These are phyloP conservation scores for Fusarium duplospermum DNA, from an alignment of 2,329 filamentous ascomycete genomes.

Conservation along the genomic window DNA sequence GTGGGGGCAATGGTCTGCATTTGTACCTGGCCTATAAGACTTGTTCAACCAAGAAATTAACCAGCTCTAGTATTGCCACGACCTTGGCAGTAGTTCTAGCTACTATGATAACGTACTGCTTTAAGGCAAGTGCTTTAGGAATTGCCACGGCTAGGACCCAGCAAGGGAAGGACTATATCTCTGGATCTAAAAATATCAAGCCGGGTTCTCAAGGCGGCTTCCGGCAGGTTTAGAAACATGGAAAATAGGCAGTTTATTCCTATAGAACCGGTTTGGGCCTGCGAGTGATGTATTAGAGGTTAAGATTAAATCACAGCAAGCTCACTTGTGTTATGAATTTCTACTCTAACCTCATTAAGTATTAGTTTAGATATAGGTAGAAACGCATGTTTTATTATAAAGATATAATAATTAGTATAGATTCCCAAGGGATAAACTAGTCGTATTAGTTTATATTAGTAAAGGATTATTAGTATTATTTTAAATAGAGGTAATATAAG, in stretches of 20 bases:
- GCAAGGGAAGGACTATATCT: background rate
- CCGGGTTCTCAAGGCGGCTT: background rate
- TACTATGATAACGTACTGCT: slow-evolving; percentile 44
- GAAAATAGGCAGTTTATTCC: background rate
- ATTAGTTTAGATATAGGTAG: background rate
- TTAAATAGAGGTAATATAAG: no score
- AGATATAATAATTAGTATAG: no score
- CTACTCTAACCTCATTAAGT: background rate
- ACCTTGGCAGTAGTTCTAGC: slow-evolving; percentile 46
- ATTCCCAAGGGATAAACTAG: no score
- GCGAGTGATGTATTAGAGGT: background rate
- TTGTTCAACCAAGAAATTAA: slow-evolving; percentile 8
- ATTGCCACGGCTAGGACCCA: background rate
- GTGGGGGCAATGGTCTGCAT: background rate
- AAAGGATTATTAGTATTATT: no score
- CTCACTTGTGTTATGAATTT: background rate
- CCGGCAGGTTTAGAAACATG: background rate
- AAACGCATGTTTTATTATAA: background rate
- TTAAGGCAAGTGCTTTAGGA: slow-evolving; percentile 17
- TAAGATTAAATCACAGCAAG: background rate
- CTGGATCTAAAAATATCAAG: background rate
- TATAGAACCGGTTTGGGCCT: background rate
- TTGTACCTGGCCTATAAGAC: background rate
- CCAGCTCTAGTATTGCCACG: slow-evolving; percentile 42
- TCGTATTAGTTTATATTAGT: no score